Evolutionary conservation across 2,329 filamentous ascomycete genomes (phyloP).

Genomic region (Sclerotinia minor): DNA sequence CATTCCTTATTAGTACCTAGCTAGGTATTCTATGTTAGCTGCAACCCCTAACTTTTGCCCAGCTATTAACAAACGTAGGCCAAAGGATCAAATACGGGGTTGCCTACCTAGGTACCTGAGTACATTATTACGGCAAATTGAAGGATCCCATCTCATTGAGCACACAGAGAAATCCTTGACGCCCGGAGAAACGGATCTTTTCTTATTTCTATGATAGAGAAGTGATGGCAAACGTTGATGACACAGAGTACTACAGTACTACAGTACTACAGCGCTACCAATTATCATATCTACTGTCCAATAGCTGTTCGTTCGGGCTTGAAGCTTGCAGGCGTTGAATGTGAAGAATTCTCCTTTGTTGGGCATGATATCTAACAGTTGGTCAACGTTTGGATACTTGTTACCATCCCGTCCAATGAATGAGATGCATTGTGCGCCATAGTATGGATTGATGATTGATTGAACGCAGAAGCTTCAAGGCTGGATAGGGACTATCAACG

Average conservation of each 20-base stretch:
- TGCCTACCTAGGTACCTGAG: too few relatives aligned
- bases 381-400: not conserved
- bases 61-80: too few relatives aligned
- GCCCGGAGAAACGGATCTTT: slow-evolving; percentile 10
- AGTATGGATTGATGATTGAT: too few relatives aligned
- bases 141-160: slow-evolving; percentile 6
- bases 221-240: not conserved
- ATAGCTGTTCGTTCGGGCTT: too few relatives aligned
- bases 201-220: not conserved
- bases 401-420: not conserved
- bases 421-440: not conserved
- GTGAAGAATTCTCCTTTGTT: not conserved
- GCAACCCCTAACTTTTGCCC: not conserved
- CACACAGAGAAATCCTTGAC: not conserved
- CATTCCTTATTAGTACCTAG: too few relatives aligned
- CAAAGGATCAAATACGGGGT: not conserved
- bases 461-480: too few relatives aligned
- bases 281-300: not conserved
- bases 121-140: not conserved
- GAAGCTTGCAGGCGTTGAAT: not conserved
- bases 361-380: slow-evolving; percentile 7
- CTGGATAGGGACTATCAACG: too few relatives aligned
- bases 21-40: not conserved
- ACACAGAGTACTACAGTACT: too few relatives aligned
- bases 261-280: not conserved